Base-by-base conservation (phyloP, 768 basidiomycete species). In the Russula sp. region DNA sequence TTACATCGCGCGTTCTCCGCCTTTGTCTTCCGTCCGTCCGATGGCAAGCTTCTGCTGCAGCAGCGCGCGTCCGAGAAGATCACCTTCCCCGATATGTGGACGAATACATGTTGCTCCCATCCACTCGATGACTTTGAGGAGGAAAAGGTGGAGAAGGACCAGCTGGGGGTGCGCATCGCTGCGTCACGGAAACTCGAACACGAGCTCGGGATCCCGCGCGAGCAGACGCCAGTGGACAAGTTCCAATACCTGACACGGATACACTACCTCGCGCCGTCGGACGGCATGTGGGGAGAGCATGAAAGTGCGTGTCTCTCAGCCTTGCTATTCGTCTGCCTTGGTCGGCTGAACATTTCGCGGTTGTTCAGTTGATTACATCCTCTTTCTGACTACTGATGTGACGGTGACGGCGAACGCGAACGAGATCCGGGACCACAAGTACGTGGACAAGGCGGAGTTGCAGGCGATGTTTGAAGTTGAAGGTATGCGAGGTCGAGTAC, bases 71-170 rank as follows among this genome's bases (percentile, higher is more conserved):
- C 86, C n/a, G 94, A 96, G 77, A 99, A 99, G 79, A 99, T 99
- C 71, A 99, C 97, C 7, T 99, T 99, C 77, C 97, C 97, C 6
- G 82, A 91, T 69, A 94, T 98, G 94, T 99, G 97, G 97, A 99
- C 97, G 36, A 99, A 99, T 75, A 98, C 97, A 8, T 99, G 97
- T 73, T 99, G 96, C 76, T 94, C 92, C 25, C 96, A 99, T 71
- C 96, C 96, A 18, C 79, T 99, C 53, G 86, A 91, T 68, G 97
- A 98, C 75, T 91, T 93, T 66, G 88, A 87, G 64, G 81, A 83
- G 66, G 88, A 93, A 75, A 92, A 87, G 76, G 72, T 84, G 8
- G 89, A 90, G 74, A 68, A 76, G 66, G 82, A 84, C 39, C 90
- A 97, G 72, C 77, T 82, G 69, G 95, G 95, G 57, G 95, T 97